These are phyloP conservation scores for Neoascochyta sp. DNA, from an alignment of 2,329 filamentous ascomycete species.

Conservation along the genomic window DNA sequence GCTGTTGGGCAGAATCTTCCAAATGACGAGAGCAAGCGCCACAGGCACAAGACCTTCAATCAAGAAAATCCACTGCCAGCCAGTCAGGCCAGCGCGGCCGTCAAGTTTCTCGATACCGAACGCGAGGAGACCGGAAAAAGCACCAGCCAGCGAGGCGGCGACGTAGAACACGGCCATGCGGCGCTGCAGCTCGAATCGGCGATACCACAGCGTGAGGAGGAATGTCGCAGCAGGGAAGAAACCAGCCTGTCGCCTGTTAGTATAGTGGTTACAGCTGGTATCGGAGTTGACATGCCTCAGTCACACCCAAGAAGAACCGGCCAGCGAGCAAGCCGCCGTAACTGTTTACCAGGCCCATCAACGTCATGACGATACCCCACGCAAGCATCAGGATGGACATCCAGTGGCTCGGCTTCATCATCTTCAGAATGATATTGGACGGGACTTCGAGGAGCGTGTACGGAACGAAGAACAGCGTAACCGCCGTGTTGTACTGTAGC, in stretches of 20 bases:
- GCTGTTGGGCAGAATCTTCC: slow-evolving; percentile 53
- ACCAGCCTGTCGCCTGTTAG: slow-evolving; percentile 44
- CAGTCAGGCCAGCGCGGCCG: slow-evolving; percentile 20
- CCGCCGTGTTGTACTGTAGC: slow-evolving; percentile 40
- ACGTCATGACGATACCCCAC: slow-evolving; percentile 42
- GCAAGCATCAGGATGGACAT: slow-evolving; percentile 39
- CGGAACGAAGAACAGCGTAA: slow-evolving; percentile 42
- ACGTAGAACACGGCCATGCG: slow-evolving; percentile 38
- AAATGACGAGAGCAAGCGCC: slow-evolving; percentile 45
- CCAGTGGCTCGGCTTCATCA: slow-evolving; percentile 41
- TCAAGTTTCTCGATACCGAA: slow-evolving; percentile 34
- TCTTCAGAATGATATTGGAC: slow-evolving; percentile 42
- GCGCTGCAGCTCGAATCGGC: slow-evolving; percentile 33
- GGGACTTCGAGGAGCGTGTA: slow-evolving; percentile 40
- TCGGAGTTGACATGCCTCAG: slow-evolving; percentile 27
- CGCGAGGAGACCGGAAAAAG: slow-evolving; percentile 37
- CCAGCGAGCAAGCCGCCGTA: slow-evolving; percentile 48
- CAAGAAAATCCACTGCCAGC: slow-evolving; percentile 37
- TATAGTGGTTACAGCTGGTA: not conserved
- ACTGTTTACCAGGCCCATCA: slow-evolving; percentile 46
- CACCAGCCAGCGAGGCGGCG: slow-evolving; percentile 32
- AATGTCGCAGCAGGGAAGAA: slow-evolving; percentile 62
- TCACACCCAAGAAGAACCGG: slow-evolving; percentile 43
- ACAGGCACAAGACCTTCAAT: slow-evolving; percentile 33
- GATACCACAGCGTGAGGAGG: slow-evolving; percentile 36